These are phyloP conservation scores for Ophiostoma quercus DNA, from an alignment of 2,329 filamentous ascomycete genomes.

Conservation along the genomic window DNA sequence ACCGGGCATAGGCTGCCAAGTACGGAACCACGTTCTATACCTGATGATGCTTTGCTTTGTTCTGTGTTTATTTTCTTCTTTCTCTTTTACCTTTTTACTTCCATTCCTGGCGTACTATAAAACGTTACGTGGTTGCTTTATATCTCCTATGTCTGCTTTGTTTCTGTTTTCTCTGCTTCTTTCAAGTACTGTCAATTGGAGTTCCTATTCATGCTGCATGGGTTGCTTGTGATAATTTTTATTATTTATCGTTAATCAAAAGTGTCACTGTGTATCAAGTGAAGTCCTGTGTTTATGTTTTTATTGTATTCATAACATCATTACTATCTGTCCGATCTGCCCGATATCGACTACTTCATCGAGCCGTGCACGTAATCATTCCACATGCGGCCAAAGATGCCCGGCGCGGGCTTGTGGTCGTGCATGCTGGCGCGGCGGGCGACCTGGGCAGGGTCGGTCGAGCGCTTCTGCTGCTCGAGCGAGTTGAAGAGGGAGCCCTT, in stretches of 20 bases:
- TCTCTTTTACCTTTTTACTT: not conserved
- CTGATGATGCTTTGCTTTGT: not conserved
- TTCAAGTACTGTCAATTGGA: not conserved
- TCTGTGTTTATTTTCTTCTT: not conserved
- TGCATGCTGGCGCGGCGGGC: slow-evolving; percentile 52
- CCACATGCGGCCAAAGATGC: slow-evolving; percentile 53
- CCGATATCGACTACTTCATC: slow-evolving; percentile 13
- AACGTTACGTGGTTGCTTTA: slow-evolving; percentile 6
- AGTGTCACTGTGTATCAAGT: no score
- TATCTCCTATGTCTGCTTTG: not conserved
- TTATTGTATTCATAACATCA: not conserved
- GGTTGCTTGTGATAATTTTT: not conserved
- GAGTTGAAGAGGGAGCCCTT: slow-evolving; percentile 46
- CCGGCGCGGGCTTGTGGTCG: slow-evolving; percentile 47
- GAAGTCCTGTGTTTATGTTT: not conserved
- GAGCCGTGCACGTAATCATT: slow-evolving; percentile 43
- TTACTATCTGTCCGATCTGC: not conserved
- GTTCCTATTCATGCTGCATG: not conserved
- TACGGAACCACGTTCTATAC: not conserved
- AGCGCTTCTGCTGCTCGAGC: slow-evolving; percentile 48
- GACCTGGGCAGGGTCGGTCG: slow-evolving; percentile 37
- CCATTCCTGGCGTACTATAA: slow-evolving; percentile 2
- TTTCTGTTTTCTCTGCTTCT: not conserved
- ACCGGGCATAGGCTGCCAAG: slow-evolving; percentile 51
- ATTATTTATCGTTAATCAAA: not conserved